Conservation (phyloP, 306 rosid genomes). For the Dalbergia cultrata region DNA sequence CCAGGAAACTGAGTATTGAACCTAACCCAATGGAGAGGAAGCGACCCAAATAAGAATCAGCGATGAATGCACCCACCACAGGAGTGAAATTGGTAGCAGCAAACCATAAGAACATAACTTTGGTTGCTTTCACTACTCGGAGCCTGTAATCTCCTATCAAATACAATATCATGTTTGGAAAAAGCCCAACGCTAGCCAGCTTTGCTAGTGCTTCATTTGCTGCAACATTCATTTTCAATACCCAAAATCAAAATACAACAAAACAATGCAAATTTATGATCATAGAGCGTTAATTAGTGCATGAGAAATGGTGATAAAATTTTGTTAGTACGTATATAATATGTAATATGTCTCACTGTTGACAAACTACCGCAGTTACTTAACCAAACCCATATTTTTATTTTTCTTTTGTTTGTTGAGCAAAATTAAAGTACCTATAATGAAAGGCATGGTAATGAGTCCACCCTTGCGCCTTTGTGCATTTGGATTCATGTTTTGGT, state of each 20-base stretch:
- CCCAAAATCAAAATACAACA: slow-evolving; percentile 18
- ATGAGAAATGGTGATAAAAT: not conserved
- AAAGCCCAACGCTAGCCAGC: slow-evolving; percentile 64
- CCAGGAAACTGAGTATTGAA: slow-evolving; percentile 65
- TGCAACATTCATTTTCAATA: slow-evolving; percentile 44
- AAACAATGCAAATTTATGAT: not conserved
- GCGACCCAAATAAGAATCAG: slow-evolving; percentile 79
- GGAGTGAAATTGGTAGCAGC: slow-evolving; percentile 70
- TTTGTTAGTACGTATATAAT: not conserved
- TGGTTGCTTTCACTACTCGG: slow-evolving; percentile 55
- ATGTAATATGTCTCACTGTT: not conserved
- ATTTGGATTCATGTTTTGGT: slow-evolving; percentile 23
- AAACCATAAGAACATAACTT: slow-evolving; percentile 58
- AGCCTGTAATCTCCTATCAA: slow-evolving; percentile 59
- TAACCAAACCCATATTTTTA: not conserved
- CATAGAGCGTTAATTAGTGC: not conserved
- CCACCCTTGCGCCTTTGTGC: slow-evolving; percentile 58
- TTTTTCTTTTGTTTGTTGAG: not conserved
- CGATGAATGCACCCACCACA: slow-evolving; percentile 64
- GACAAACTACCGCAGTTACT: too few relatives aligned
- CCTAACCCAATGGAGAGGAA: slow-evolving; percentile 66
- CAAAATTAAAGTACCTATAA: slow-evolving; percentile 56
- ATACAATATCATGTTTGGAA: slow-evolving; percentile 72
- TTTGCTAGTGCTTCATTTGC: slow-evolving; percentile 72
- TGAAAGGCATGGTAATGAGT: slow-evolving; percentile 71